A percentile compares a stretch with the other conserved stretches of the same genome.
Conservation (phyloP, 768 basidiomycete species). For the Trametes cingulata region DNA sequence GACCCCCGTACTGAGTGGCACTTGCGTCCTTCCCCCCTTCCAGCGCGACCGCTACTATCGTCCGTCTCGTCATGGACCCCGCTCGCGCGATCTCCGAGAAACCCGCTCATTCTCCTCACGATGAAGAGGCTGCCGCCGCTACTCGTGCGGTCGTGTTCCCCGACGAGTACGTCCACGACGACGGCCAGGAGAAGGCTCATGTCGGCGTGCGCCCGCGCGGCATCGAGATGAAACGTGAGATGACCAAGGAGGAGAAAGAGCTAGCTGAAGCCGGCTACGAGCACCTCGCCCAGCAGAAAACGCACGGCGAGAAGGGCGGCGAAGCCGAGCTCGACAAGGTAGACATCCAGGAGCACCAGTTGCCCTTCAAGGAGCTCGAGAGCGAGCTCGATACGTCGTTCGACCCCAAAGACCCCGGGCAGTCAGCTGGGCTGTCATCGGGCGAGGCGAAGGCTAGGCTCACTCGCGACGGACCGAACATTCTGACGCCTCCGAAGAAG, state of each 20-base stretch:
- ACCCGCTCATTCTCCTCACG: constrained; percentile 16
- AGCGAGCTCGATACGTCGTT: constrained; percentile 49
- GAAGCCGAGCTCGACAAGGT: constrained; percentile 39
- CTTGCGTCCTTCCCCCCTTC: background rate
- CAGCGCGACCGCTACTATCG: background rate
- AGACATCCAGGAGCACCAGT: constrained; percentile 59
- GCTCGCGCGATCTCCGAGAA: constrained; percentile 20
- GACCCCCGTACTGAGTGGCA: background rate
- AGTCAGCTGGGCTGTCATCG: constrained; percentile 50
- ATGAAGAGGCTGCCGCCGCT: constrained; percentile 37
- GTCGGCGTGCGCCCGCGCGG: constrained; percentile 47
- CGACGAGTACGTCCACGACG: constrained; percentile 32
- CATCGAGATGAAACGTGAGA: constrained; percentile 58
- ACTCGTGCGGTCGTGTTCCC: constrained; percentile 55
- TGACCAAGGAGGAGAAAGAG: constrained; percentile 68
- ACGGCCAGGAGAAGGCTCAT: constrained; percentile 30
- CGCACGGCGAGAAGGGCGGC: constrained; percentile 32
- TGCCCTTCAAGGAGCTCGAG: constrained; percentile 44
- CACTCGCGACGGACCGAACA: constrained; percentile 57
- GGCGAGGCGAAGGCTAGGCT: constrained; percentile 57
- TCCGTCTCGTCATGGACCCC: constrained; percentile 22
- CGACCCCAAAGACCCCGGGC: constrained; percentile 51
- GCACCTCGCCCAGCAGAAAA: constrained; percentile 51
- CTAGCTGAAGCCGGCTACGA: constrained; percentile 71
- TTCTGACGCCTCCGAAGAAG: constrained; percentile 67